A percentile compares a stretch with the other conserved stretches of the same genome.
These are phyloP conservation scores for Pichia sp. DNA, from an alignment of 1,139 yeast species.

Conservation along the genomic window DNA sequence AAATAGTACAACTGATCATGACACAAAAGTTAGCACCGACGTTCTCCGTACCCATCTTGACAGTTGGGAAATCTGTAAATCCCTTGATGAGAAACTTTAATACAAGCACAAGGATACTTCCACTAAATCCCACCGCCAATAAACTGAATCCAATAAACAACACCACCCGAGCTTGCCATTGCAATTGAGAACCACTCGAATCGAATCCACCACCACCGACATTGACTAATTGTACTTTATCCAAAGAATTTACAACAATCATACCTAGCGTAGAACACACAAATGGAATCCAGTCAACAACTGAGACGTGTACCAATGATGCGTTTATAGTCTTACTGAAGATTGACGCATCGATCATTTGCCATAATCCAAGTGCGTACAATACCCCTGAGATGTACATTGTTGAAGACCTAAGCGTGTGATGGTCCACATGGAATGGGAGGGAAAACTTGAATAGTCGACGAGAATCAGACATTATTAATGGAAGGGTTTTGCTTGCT, in stretches of 20 bases:
- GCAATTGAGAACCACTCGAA: slow-evolving; percentile 44
- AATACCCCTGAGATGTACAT: slow-evolving; percentile 70
- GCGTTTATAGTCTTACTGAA: slow-evolving; percentile 83
- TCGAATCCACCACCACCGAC: slow-evolving; percentile 30
- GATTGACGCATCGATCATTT: slow-evolving; percentile 80
- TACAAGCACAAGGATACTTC: slow-evolving; percentile 80
- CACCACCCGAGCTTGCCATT: slow-evolving; percentile 92
- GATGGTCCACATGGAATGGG: slow-evolving; percentile 49
- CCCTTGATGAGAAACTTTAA: slow-evolving; percentile 77
- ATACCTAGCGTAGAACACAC: slow-evolving; percentile 85
- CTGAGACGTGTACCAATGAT: slow-evolving; percentile 76
- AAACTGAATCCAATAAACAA: slow-evolving; percentile 87
- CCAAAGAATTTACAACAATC: slow-evolving; percentile 87
- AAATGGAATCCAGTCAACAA: slow-evolving; percentile 93
- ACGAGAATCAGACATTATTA: slow-evolving; percentile 6
- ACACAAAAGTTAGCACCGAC: slow-evolving; percentile 73
- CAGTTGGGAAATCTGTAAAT: slow-evolving; percentile 69
- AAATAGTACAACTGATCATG: slow-evolving; percentile 77
- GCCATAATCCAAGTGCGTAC: slow-evolving; percentile 87
- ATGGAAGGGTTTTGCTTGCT: no score
- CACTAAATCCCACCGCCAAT: slow-evolving; percentile 92
- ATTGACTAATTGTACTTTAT: slow-evolving; percentile 64
- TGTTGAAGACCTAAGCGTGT: slow-evolving; percentile 64
- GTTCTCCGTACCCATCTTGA: slow-evolving; percentile 92
- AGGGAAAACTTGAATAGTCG: slow-evolving; percentile 48